Percentiles rank a stretch among this genome's conserved stretches.
phyloP scores from a whole-genome alignment of 768 basidiomycete species.

The Amanita phalloides region DNA sequence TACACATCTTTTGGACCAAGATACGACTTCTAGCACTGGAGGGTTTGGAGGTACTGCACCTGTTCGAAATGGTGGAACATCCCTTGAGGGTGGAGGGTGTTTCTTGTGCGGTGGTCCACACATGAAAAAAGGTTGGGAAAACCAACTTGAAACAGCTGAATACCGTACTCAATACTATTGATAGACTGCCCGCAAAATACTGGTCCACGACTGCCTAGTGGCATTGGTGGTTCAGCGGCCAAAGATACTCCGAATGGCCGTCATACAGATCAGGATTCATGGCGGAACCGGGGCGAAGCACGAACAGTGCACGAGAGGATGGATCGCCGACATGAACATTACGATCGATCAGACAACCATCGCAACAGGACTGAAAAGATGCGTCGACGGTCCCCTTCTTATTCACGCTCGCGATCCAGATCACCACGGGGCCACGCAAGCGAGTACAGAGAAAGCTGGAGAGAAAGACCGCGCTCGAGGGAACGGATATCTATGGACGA shows the following conservation, averaged over 20 bases:
- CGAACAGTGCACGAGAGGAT: background rate
- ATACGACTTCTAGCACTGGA: slow-evolving; percentile 59
- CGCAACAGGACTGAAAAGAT: slow-evolving; percentile 15
- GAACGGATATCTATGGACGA: slow-evolving; percentile 8
- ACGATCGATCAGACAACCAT: slow-evolving; percentile 11
- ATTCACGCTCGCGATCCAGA: slow-evolving; percentile 19
- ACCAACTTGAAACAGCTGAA: background rate
- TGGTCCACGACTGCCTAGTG: slow-evolving; percentile 4
- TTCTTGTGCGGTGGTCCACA: slow-evolving; percentile 94
- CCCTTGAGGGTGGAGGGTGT: slow-evolving; percentile 59
- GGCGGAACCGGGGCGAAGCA: background rate
- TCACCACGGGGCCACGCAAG: slow-evolving; percentile 17
- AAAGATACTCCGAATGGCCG: background rate
- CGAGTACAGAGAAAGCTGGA: slow-evolving; percentile 8
- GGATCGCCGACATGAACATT: background rate
- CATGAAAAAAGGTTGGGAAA: slow-evolving; percentile 67
- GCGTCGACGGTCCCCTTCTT: slow-evolving; percentile 16
- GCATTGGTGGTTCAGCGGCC: background rate
- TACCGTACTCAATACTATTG: background rate
- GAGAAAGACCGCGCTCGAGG: slow-evolving; percentile 1
- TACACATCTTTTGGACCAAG: slow-evolving; percentile 91
- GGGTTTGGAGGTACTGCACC: slow-evolving; percentile 56
- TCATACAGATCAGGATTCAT: background rate
- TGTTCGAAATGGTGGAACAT: slow-evolving; percentile 44
- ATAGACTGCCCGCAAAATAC: slow-evolving; percentile 44